Conservation (phyloP, 2,329 filamentous ascomycete species). For the Helicocarpus griseus region DNA sequence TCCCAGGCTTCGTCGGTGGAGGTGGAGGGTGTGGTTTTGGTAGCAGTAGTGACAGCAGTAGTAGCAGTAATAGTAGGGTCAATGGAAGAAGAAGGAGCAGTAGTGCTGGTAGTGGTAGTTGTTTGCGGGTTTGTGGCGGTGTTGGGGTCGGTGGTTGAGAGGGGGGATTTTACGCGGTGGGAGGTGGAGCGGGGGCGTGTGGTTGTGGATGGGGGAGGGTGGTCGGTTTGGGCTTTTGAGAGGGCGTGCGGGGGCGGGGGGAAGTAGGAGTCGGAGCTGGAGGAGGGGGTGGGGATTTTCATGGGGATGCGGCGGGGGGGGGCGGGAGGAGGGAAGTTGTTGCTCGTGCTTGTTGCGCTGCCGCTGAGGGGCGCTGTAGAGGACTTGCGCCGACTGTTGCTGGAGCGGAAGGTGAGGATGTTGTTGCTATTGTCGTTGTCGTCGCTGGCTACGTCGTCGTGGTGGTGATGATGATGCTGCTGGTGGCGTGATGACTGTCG, state of each 20-base stretch:
- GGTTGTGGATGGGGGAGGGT: constrained; percentile 28
- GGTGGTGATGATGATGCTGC: too few species aligned
- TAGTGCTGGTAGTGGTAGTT: constrained; percentile 28
- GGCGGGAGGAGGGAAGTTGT: constrained; percentile 58
- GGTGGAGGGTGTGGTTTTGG: constrained; percentile 27
- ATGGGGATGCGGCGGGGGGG: constrained; percentile 18
- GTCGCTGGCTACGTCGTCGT: constrained; percentile 21
- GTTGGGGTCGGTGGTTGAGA: constrained; percentile 19
- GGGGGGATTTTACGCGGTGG: constrained; percentile 24
- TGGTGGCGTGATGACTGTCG: too few species aligned
- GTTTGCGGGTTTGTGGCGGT: background rate
- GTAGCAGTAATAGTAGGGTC: constrained; percentile 21
- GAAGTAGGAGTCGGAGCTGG: constrained; percentile 57
- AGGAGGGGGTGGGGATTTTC: constrained; percentile 37
- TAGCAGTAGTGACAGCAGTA: constrained; percentile 33
- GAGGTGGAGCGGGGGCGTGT: constrained; percentile 21
- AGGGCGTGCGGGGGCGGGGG: constrained; percentile 13
- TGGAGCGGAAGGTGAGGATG: constrained; percentile 52
- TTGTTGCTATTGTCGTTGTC: constrained; percentile 51
- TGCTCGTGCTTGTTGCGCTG: constrained; percentile 72
- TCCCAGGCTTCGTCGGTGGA: constrained; percentile 58
- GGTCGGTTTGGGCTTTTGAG: constrained; percentile 21
- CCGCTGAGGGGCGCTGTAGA: too few species aligned
- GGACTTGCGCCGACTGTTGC: too few species aligned
- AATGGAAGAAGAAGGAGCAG: constrained; percentile 31